These are phyloP conservation scores for Clarireedia hainanense DNA, from an alignment of 2,329 filamentous ascomycete species.

Conservation along the genomic window DNA sequence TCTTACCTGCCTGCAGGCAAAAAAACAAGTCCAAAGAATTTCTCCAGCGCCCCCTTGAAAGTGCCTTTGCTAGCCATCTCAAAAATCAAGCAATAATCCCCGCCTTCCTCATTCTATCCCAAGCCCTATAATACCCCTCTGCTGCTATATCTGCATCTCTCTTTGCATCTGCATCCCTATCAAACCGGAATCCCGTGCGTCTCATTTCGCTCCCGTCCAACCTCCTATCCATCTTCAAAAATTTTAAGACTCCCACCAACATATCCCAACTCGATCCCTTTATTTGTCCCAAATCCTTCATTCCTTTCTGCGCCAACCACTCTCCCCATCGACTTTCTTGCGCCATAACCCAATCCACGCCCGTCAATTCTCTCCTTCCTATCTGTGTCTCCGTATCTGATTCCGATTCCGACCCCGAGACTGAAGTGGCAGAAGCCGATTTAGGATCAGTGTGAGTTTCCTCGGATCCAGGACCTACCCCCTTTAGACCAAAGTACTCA, in stretches of 20 bases:
- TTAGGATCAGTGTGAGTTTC: too few relatives aligned
- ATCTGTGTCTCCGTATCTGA: slow-evolving; percentile 25
- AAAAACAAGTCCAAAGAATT: too few relatives aligned
- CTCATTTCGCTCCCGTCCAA: slow-evolving; percentile 32
- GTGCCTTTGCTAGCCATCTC: too few relatives aligned
- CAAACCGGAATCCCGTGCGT: not conserved
- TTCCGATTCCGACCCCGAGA: too few relatives aligned
- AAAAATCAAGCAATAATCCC: slow-evolving; percentile 32
- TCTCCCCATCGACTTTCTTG: not conserved
- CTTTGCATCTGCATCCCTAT: slow-evolving; percentile 12
- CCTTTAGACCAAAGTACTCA: slow-evolving; percentile 38
- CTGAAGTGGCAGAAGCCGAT: too few relatives aligned
- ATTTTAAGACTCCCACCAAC: slow-evolving; percentile 35
- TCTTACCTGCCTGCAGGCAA: not conserved
- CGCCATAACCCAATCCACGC: not conserved
- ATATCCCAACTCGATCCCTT: slow-evolving; percentile 32
- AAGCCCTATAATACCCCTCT: slow-evolving; percentile 33
- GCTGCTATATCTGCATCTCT: slow-evolving; percentile 11
- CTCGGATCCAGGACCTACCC: slow-evolving; percentile 28
- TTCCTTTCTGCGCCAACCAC: slow-evolving; percentile 24
- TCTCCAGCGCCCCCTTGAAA: too few relatives aligned
- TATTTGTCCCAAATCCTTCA: slow-evolving; percentile 29
- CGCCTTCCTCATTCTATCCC: slow-evolving; percentile 37
- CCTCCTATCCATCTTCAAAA: slow-evolving; percentile 36
- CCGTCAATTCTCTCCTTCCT: not conserved